Base-by-base conservation (phyloP, 768 basidiomycete genomes). In the Lentinula lateritia region DNA sequence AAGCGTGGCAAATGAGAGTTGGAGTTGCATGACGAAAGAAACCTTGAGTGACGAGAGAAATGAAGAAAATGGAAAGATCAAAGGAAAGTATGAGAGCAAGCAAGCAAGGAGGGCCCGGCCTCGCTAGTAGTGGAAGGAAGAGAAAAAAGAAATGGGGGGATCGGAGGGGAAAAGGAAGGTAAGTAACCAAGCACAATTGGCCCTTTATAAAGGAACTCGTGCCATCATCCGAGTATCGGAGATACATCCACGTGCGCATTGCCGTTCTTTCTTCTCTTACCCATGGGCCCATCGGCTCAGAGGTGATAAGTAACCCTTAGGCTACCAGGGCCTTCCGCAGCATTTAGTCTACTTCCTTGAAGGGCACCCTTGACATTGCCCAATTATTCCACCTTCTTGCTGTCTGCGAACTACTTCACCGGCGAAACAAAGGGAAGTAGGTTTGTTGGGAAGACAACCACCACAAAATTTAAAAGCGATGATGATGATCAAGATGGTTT, bases 21-120 rank as follows among this genome's bases (percentile, higher is more conserved):
- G 74, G 69, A 88, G 74, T 65, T 82, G 82, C 88, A 90, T 90
- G 65, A 67, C 72, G 64, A 54, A 50, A 28, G 63, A 63, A 65
- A 60, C 50, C 66, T 62, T 52, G 67, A 48, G 64, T 63, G 69
- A 66, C 58, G 54, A 62, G 60, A 54, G 41, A 57, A 23, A 65
- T 63, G 64, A 52, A 57, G 52, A 50, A 60, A 60, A 52, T 58
- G 52, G 52, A 63, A 64, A 70, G 67, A 70, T 65, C 68, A 65
- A 66, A 68, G 63, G 58, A 68, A 62, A 64, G 65, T 63, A 61
- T 62, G 60, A 65, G 8, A 66, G 62, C 61, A 66, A 66, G 58
- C 60, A 68, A 66, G 68, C 67, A 55, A 69, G 65, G 68, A 76
- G 73, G 70, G 74, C 72, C 70, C 75, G 67, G 75, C 74, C 75